These are phyloP conservation scores for Schizochytrium sp. DNA, from an alignment of 108 stramenopile species.

Conservation along the genomic window DNA sequence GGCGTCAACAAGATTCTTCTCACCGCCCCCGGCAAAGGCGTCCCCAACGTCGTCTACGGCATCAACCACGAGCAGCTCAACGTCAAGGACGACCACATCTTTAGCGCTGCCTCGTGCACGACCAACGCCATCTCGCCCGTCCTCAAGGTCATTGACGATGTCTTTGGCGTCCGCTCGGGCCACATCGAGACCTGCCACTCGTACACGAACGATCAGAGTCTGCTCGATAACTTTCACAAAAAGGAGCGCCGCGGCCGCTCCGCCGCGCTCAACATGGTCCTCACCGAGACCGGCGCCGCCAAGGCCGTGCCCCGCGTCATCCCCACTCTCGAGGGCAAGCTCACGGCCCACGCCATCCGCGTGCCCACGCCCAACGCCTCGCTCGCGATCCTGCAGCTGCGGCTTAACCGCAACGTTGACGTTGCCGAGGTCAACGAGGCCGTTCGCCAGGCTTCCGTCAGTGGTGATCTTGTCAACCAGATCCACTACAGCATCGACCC, in stretches of 20 bases:
- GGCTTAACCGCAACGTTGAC: not conserved
- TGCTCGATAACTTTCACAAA: conserved; percentile 16
- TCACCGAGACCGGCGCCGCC: conserved; percentile 25
- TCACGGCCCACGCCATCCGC: conserved; percentile 24
- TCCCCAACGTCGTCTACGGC: conserved; percentile 19
- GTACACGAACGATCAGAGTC: conserved; percentile 21
- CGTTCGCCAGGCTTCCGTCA: not conserved
- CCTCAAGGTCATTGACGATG: conserved; percentile 18
- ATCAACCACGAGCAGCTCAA: conserved; percentile 19
- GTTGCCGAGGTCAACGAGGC: not conserved
- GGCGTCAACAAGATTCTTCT: conserved; percentile 24
- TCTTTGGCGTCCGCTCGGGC: conserved; percentile 17
- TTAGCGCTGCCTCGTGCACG: conserved; percentile 21
- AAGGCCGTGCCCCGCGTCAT: conserved; percentile 16
- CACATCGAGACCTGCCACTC: conserved; percentile 30
- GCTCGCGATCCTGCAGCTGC: conserved; percentile 12
- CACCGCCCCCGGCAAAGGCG: conserved; percentile 12
- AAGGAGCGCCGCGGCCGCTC: conserved; percentile 22
- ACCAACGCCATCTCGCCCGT: conserved; percentile 30
- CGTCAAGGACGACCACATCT: not conserved
- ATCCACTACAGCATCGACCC: conserved; percentile 21
- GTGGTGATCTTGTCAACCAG: conserved; percentile 16
- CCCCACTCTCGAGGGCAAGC: conserved; percentile 19
- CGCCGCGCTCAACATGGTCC: conserved; percentile 20
- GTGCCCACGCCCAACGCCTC: conserved; percentile 28